A percentile compares a stretch with the other conserved stretches of the same genome.
Evolutionary conservation across 139 green algal genomes (phyloP).

Genomic region (Chlamydomonas sp.): DNA sequence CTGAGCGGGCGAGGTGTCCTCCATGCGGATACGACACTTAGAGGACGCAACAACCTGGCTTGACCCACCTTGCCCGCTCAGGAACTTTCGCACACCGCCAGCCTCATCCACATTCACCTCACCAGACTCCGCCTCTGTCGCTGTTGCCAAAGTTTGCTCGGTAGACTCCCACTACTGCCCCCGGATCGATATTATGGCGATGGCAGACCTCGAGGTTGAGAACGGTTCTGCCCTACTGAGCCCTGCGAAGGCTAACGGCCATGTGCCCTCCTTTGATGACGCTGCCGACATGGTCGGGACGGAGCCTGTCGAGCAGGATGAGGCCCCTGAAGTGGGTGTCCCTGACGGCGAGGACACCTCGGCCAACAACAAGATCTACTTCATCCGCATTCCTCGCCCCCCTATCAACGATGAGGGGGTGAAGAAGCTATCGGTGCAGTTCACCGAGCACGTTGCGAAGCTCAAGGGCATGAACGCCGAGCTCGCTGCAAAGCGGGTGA

Average conservation of each 20-base stretch:
- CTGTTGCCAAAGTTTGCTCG: too few relatives aligned
- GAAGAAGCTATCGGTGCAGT: constrained; percentile 54
- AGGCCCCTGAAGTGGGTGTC: constrained; percentile 15
- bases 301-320: constrained; percentile 16
- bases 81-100: too few relatives aligned
- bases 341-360: background rate
- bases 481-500: constrained; percentile 56
- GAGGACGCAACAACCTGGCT: too few relatives aligned
- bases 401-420: constrained; percentile 52
- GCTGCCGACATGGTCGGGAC: constrained; percentile 20
- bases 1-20: too few relatives aligned
- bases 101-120: too few relatives aligned
- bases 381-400: constrained; percentile 56
- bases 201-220: too few relatives aligned
- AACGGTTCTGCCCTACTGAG: too few relatives aligned
- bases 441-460: constrained; percentile 48
- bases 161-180: too few relatives aligned
- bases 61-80: too few relatives aligned
- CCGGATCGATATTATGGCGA: too few relatives aligned
- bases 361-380: constrained; percentile 47
- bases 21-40: too few relatives aligned
- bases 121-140: too few relatives aligned
- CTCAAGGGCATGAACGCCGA: constrained; percentile 61
- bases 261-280: constrained; percentile 24
- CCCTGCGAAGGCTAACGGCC: constrained; percentile 9